Evolutionary conservation across 352 stramenopile genomes (phyloP).

Genomic region (Globisporangium heterothallicum): DNA sequence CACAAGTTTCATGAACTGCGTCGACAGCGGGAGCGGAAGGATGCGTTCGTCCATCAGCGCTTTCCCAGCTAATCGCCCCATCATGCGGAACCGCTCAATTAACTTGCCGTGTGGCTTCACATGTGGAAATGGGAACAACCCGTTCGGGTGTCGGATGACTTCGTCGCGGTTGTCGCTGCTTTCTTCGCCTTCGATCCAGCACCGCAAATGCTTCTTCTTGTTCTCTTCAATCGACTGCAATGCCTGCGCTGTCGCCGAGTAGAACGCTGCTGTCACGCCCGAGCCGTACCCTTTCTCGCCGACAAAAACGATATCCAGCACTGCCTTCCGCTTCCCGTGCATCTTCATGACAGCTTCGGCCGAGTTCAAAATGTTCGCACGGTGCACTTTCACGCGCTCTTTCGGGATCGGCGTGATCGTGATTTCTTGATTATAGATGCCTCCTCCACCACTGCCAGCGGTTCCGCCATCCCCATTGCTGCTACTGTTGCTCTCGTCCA

Average conservation of each 20-base stretch:
- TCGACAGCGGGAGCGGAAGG: constrained; percentile 64
- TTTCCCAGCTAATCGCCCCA: constrained; percentile 75
- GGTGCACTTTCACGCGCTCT: constrained; percentile 80
- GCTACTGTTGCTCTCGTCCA: constrained; percentile 33
- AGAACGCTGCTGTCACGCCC: constrained; percentile 80
- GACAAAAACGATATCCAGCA: constrained; percentile 82
- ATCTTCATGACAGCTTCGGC: constrained; percentile 83
- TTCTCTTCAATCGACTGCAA: constrained; percentile 57
- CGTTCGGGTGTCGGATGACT: constrained; percentile 73
- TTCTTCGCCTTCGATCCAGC: constrained; percentile 58
- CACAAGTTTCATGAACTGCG: constrained; percentile 76
- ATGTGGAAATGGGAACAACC: constrained; percentile 70
- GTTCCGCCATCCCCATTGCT: constrained; percentile 11
- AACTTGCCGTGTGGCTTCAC: constrained; percentile 23
- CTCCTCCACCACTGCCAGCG: constrained; percentile 15
- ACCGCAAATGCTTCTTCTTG: constrained; percentile 21
- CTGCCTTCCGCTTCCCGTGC: constrained; percentile 76
- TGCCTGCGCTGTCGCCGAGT: constrained; percentile 68
- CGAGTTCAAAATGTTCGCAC: constrained; percentile 66
- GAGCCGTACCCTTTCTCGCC: constrained; percentile 84
- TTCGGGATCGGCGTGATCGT: constrained; percentile 80
- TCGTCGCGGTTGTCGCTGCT: constrained; percentile 21
- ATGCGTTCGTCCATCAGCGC: constrained; percentile 79
- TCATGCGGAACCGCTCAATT: constrained; percentile 73
- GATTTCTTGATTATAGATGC: constrained; percentile 75